These are phyloP conservation scores for Raphanus hybrid DNA, from an alignment of 441 rosid species.

Conservation along the genomic window DNA sequence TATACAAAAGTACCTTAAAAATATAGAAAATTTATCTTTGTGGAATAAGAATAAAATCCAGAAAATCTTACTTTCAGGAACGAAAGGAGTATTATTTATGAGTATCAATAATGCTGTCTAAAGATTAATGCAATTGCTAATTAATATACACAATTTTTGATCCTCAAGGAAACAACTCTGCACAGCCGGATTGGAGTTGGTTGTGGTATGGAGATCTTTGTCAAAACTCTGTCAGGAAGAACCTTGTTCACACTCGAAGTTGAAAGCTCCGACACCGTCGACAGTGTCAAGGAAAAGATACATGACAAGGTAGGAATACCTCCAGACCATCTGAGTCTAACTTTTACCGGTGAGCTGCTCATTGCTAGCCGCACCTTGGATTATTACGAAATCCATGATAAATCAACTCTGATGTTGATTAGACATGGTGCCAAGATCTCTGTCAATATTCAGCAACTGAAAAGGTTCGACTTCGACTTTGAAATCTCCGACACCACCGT, in stretches of 20 bases:
- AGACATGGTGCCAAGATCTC: neutral
- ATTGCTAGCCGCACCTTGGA: neutral
- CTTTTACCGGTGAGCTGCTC: neutral
- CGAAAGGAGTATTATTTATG: neutral
- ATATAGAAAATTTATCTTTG: too few relatives aligned
- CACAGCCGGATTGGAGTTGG: neutral
- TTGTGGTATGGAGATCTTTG: neutral
- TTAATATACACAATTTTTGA: neutral
- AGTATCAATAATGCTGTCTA: neutral
- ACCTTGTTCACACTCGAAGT: neutral
- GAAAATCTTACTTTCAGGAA: too few relatives aligned
- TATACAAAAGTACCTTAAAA: too few relatives aligned
- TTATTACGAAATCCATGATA: neutral
- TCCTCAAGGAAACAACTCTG: neutral
- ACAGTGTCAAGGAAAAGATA: slow-evolving; percentile 1
- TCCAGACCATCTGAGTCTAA: neutral
- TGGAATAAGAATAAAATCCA: too few relatives aligned
- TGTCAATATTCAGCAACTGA: neutral
- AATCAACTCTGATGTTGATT: neutral
- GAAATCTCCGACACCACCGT: slow-evolving; percentile 2
- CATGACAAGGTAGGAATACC: neutral
- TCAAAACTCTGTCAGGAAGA: neutral
- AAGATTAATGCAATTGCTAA: neutral
- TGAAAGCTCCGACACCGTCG: neutral
- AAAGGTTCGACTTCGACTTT: neutral